phyloP scores from a whole-genome alignment of 805 yeast species.

The Pichia scutulata region DNA sequence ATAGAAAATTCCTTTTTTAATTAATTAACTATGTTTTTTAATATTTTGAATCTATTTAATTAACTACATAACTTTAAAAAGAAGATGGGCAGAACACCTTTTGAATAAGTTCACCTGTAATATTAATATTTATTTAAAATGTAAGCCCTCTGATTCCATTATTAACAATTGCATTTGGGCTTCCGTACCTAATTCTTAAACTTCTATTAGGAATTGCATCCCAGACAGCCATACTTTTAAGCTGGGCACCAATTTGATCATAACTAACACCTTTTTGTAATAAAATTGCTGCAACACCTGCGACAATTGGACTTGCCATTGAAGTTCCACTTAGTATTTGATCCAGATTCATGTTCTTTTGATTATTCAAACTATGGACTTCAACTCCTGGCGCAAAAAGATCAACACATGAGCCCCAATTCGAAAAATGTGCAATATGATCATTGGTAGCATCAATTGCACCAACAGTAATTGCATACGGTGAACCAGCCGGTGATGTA shows the following conservation, averaged over 20 bases:
- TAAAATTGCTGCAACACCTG: constrained; percentile 54
- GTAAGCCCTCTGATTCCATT: constrained; percentile 15
- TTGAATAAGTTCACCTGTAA: no score
- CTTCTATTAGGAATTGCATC: constrained; percentile 42
- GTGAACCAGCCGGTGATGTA: constrained; percentile 81
- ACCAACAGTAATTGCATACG: constrained; percentile 71
- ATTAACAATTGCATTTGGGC: constrained; percentile 51
- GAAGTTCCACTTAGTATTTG: constrained; percentile 65
- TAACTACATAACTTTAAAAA: no score
- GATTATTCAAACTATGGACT: constrained; percentile 48
- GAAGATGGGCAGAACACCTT: no score
- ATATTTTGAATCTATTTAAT: no score
- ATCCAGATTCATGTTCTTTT: constrained; percentile 5
- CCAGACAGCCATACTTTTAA: constrained; percentile 40
- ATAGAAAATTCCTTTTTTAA: background rate
- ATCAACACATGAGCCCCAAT: constrained; percentile 91
- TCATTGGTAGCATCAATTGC: constrained; percentile 76
- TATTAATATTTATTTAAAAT: background rate
- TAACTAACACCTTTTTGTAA: constrained; percentile 44
- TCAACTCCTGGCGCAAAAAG: constrained; percentile 75
- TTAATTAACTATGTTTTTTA: no score
- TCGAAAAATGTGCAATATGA: constrained; percentile 68
- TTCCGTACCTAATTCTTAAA: constrained; percentile 38
- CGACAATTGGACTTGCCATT: constrained; percentile 72
- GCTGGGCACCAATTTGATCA: constrained; percentile 31